phyloP scores from a whole-genome alignment of 2,329 filamentous ascomycete species.

The Tolypocladium endophyticum region DNA sequence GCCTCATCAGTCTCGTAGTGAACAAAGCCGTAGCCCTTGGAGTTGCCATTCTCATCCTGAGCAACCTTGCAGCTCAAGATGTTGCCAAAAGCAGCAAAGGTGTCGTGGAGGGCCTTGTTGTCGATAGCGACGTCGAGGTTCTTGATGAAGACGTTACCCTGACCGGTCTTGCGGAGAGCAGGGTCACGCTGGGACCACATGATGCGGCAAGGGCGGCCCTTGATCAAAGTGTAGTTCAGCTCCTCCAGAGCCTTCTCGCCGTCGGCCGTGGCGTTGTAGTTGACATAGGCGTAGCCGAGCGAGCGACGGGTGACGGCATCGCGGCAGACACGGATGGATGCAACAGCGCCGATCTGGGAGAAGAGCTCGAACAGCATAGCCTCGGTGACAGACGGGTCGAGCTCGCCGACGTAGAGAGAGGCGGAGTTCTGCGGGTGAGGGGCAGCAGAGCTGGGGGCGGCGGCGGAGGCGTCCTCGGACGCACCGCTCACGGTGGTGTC shows the following conservation, averaged over 20 bases:
- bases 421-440: conserved; percentile 84
- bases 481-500: conserved; percentile 59
- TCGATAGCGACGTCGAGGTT: conserved; percentile 97
- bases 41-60: conserved; percentile 91
- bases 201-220: conserved; percentile 97
- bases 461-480: conserved; percentile 49
- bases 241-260: conserved; percentile 98
- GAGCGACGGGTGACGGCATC: conserved; percentile 97
- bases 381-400: conserved; percentile 95
- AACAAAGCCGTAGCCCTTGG: conserved; percentile 98
- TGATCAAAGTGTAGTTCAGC: conserved; percentile 99
- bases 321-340: conserved; percentile 98
- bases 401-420: conserved; percentile 97
- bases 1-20: conserved; percentile 99
- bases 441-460: conserved; percentile 64
- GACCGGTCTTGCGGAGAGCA: conserved; percentile 95
- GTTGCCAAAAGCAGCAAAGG: conserved; percentile 97
- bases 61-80: conserved; percentile 99
- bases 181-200: conserved; percentile 99
- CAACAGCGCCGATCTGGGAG: conserved; percentile 97
- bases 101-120: conserved; percentile 99
- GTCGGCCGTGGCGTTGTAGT: conserved; percentile 96
- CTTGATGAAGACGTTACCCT: conserved; percentile 99
- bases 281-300: conserved; percentile 98
- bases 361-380: conserved; percentile 99